Conservation (phyloP, 257 asterid genomes). For the Lantana camara region DNA sequence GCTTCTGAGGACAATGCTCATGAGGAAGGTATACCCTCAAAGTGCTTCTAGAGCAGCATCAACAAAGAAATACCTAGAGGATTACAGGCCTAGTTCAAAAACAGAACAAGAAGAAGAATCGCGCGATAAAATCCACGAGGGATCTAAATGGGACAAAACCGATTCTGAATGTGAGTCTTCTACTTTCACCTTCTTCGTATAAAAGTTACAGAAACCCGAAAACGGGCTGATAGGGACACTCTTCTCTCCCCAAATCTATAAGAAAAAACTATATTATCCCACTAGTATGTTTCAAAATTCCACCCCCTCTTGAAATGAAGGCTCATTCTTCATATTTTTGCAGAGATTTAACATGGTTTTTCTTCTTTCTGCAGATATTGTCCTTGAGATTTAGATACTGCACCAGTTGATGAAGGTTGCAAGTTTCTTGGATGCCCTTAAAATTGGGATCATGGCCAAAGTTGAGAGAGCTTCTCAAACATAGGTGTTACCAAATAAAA, state of each 20-base stretch:
- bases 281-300: too few species aligned
- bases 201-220: too few species aligned
- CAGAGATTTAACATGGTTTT: not conserved
- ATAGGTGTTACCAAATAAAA: slow-evolving; percentile 23
- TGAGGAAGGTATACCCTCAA: slow-evolving; percentile 63
- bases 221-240: too few species aligned
- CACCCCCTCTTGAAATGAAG: too few species aligned
- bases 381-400: slow-evolving; percentile 66
- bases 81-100: slow-evolving; percentile 27
- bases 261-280: too few species aligned
- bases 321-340: too few species aligned
- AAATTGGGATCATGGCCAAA: slow-evolving; percentile 15
- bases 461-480: slow-evolving; percentile 15
- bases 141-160: slow-evolving; percentile 82
- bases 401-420: slow-evolving; percentile 7
- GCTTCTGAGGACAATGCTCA: slow-evolving; percentile 84
- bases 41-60: slow-evolving; percentile 48
- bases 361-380: slow-evolving; percentile 67
- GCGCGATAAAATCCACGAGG: slow-evolving; percentile 30
- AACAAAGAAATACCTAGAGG: slow-evolving; percentile 54
- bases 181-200: not conserved
- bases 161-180: slow-evolving; percentile 79
- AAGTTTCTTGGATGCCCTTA: too few species aligned
- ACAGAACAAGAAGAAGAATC: slow-evolving; percentile 46
- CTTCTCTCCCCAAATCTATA: too few species aligned